phyloP scores from a whole-genome alignment of 2,329 filamentous ascomycete species.

The Xylariaceae sp. region DNA sequence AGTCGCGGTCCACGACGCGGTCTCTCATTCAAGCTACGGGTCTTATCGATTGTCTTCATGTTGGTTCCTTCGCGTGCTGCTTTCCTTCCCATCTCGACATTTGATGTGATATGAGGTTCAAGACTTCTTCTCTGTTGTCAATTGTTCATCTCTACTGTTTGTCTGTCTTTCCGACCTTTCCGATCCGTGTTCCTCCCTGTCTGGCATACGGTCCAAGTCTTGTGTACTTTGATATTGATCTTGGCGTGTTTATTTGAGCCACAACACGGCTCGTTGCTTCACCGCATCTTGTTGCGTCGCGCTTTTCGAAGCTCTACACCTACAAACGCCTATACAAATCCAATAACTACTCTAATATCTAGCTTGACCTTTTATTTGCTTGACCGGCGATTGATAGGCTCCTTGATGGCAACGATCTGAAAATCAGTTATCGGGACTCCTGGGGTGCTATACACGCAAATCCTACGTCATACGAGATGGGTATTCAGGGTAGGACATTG shows the following conservation, averaged over 20 bases:
- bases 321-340: neutral
- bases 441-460: slow-evolving; percentile 14
- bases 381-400: neutral
- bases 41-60: slow-evolving; percentile 30
- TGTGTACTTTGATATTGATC: slow-evolving; percentile 24
- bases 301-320: slow-evolving; percentile 2
- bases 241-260: slow-evolving; percentile 35
- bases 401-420: slow-evolving; percentile 24
- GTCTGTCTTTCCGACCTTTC: neutral
- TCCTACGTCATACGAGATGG: slow-evolving; percentile 32
- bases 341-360: slow-evolving; percentile 4
- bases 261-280: neutral
- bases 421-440: slow-evolving; percentile 2
- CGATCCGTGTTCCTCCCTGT: neutral
- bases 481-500: slow-evolving; percentile 40
- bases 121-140: neutral
- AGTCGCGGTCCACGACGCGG: slow-evolving; percentile 41
- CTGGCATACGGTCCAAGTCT: neutral
- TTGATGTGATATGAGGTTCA: slow-evolving; percentile 1
- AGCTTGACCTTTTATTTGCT: neutral
- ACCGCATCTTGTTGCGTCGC: slow-evolving; percentile 23
- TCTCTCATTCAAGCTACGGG: slow-evolving; percentile 21
- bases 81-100: slow-evolving; percentile 3
- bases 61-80: slow-evolving; percentile 8
- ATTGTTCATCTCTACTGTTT: slow-evolving; percentile 10